Evolutionary conservation across 768 basidiomycete genomes (phyloP).

Genomic region (Lactarius hatsudake): DNA sequence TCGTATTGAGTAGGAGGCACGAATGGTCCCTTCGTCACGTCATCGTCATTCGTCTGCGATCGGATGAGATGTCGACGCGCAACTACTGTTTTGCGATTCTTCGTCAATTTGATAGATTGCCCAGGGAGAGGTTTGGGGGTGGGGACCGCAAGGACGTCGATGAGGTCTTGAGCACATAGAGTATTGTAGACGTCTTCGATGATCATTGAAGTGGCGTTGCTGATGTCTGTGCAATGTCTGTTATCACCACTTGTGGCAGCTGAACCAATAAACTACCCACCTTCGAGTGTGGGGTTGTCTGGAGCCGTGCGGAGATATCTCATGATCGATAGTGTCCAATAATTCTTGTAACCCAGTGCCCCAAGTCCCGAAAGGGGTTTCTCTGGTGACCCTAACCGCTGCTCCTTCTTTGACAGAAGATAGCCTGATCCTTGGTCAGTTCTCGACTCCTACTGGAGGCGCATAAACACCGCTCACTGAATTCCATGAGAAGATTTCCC

Average conservation of each 20-base stretch:
- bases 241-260: slow-evolving; percentile 25
- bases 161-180: slow-evolving; percentile 72
- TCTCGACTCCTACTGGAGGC: slow-evolving; percentile 2
- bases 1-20: slow-evolving; percentile 67
- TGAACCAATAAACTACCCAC: slow-evolving; percentile 41
- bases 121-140: slow-evolving; percentile 66
- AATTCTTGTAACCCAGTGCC: slow-evolving; percentile 89
- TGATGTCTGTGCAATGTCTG: slow-evolving; percentile 59
- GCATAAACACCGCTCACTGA: slow-evolving; percentile 64
- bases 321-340: slow-evolving; percentile 90
- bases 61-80: slow-evolving; percentile 63
- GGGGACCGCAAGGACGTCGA: slow-evolving; percentile 52
- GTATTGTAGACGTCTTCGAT: slow-evolving; percentile 81
- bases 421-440: slow-evolving; percentile 60
- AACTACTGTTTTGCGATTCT: slow-evolving; percentile 63
- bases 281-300: slow-evolving; percentile 68
- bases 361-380: slow-evolving; percentile 93
- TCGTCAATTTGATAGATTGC: slow-evolving; percentile 71
- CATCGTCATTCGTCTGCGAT: slow-evolving; percentile 47
- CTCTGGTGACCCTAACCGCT: slow-evolving; percentile 86
- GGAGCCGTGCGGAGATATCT: slow-evolving; percentile 64
- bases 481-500: slow-evolving; percentile 97
- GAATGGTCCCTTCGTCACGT: slow-evolving; percentile 50
- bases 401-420: slow-evolving; percentile 92
- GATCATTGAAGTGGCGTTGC: slow-evolving; percentile 84